Conservation (phyloP, 495 filamentous ascomycete genomes). For the Haplographium delicatum region DNA sequence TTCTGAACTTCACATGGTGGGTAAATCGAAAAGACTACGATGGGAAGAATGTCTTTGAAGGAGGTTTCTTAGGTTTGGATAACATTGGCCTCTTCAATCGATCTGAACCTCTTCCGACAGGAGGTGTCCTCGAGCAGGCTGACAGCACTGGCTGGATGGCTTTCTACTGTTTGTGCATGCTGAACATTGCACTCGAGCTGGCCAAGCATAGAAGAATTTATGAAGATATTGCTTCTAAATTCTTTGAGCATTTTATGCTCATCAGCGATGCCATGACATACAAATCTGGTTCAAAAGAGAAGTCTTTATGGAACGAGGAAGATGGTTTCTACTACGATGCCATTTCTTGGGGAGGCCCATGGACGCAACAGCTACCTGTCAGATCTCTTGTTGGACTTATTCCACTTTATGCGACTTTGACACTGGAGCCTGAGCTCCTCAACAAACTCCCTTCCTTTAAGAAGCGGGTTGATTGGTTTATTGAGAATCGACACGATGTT, state of each 20-base stretch:
- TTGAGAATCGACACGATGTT: slow-evolving; percentile 76
- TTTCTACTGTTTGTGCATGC: slow-evolving; percentile 91
- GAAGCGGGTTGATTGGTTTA: slow-evolving; percentile 86
- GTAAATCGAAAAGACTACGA: slow-evolving; percentile 92
- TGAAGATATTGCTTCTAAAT: slow-evolving; percentile 96
- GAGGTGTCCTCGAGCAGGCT: slow-evolving; percentile 88
- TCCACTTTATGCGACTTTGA: slow-evolving; percentile 85
- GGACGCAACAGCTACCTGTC: slow-evolving; percentile 86
- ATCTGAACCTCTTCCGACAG: slow-evolving; percentile 92
- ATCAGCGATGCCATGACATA: slow-evolving; percentile 98
- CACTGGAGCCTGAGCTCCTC: slow-evolving; percentile 88
- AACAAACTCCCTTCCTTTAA: slow-evolving; percentile 93
- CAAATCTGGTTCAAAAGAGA: slow-evolving; percentile 67
- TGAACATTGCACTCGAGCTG: slow-evolving; percentile 91
- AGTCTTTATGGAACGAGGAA: slow-evolving; percentile 90
- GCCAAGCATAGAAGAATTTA: slow-evolving; percentile 95
- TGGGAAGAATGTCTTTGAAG: slow-evolving; percentile 95
- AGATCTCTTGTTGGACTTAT: slow-evolving; percentile 89
- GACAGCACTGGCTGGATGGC: slow-evolving; percentile 99
- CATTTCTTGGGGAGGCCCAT: slow-evolving; percentile 89
- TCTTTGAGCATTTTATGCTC: slow-evolving; percentile 97
- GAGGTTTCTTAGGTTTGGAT: slow-evolving; percentile 92
- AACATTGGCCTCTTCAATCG: slow-evolving; percentile 98
- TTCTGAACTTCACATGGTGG: slow-evolving; percentile 99
- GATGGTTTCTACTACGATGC: slow-evolving; percentile 99